phyloP scores from a whole-genome alignment of 2,329 filamentous ascomycete genomes.

The Penicillium aurantiogriseum region DNA sequence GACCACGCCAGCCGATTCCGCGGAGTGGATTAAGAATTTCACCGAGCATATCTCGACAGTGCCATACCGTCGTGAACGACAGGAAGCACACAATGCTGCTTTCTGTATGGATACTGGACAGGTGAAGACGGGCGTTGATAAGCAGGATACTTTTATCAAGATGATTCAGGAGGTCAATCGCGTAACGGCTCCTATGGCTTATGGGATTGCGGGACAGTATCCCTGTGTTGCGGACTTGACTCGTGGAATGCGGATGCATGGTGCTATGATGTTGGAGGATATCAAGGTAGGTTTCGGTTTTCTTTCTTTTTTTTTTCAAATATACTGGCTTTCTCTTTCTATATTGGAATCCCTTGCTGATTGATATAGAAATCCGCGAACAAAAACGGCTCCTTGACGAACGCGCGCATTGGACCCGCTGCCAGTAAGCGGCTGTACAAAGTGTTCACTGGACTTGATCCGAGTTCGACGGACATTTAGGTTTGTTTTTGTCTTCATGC shows the following conservation, averaged over 20 bases:
- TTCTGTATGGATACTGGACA: slow-evolving; percentile 82
- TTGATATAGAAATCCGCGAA: slow-evolving; percentile 47
- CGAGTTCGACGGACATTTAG: slow-evolving; percentile 45
- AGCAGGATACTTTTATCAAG: slow-evolving; percentile 65
- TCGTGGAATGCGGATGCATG: slow-evolving; percentile 56
- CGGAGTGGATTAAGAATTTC: slow-evolving; percentile 69
- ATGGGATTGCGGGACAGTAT: slow-evolving; percentile 65
- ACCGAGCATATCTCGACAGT: slow-evolving; percentile 77
- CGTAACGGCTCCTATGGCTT: slow-evolving; percentile 69
- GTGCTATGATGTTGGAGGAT: slow-evolving; percentile 61
- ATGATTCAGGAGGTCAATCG: slow-evolving; percentile 75
- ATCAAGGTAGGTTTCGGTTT: slow-evolving; percentile 44
- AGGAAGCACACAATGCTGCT: slow-evolving; percentile 50
- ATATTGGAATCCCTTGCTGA: background rate
- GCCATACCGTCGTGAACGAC: slow-evolving; percentile 60
- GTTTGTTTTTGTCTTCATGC: background rate
- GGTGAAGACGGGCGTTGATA: slow-evolving; percentile 66
- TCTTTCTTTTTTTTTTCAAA: too few species aligned
- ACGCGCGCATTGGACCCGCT: slow-evolving; percentile 48
- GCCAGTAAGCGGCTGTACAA: slow-evolving; percentile 49
- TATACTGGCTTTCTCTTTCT: background rate
- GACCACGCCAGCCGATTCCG: slow-evolving; percentile 58
- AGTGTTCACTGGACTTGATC: slow-evolving; percentile 50
- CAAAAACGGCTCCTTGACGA: slow-evolving; percentile 46
- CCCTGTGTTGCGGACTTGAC: slow-evolving; percentile 59